phyloP scores from a whole-genome alignment of 2,329 filamentous ascomycete species.

The Sporothrix globosa region DNA sequence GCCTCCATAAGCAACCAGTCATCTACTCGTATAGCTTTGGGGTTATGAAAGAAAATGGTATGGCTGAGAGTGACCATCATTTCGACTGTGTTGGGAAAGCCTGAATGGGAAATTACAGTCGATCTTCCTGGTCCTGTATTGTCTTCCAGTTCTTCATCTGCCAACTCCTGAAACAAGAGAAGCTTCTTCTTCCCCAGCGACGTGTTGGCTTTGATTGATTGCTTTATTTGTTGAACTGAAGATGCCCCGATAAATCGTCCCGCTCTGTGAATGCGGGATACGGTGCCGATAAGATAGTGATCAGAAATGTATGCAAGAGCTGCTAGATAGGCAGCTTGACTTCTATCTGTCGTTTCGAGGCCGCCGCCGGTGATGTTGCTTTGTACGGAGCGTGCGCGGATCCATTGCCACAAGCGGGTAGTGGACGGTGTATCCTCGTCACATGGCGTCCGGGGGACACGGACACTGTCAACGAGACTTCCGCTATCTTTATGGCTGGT shows the following conservation, averaged over 20 bases:
- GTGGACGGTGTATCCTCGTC: neutral
- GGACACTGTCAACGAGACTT: constrained; percentile 1
- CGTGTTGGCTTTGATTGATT: neutral
- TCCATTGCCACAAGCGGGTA: constrained; percentile 14
- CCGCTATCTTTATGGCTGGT: neutral
- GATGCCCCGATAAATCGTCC: neutral
- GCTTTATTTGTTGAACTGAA: neutral
- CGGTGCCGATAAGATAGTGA: constrained; percentile 87
- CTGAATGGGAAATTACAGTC: neutral
- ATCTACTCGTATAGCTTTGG: constrained; percentile 58
- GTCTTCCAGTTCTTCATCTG: constrained; percentile 27
- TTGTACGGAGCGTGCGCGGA: neutral
- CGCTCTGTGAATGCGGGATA: constrained; percentile 71
- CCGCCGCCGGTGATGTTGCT: neutral
- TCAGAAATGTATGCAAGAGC: constrained; percentile 93
- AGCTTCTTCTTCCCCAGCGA: neutral
- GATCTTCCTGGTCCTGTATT: neutral
- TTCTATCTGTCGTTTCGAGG: constrained; percentile 40
- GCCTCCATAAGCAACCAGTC: constrained; percentile 83
- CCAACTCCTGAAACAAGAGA: constrained; percentile 3
- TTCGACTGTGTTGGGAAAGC: constrained; percentile 52
- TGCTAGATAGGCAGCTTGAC: constrained; percentile 67
- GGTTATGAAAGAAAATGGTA: constrained; percentile 68
- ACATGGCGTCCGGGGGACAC: neutral
- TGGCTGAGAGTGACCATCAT: constrained; percentile 85